Conservation (phyloP, 1,284 basidiomycete genomes). For the Sporisorium scitamineum region DNA sequence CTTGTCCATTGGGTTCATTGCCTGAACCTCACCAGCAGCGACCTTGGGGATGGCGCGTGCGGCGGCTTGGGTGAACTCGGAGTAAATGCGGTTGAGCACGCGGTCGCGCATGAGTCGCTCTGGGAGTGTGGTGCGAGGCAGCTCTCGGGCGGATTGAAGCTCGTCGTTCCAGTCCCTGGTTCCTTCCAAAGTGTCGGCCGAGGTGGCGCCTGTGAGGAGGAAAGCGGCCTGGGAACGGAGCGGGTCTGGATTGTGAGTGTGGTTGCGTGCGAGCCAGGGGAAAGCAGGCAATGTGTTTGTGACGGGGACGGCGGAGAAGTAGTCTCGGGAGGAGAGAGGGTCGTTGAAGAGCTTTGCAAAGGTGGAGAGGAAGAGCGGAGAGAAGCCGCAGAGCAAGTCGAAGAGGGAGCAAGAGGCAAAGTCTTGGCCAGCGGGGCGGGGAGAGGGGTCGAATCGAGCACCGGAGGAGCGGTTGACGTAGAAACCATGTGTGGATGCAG, state of each 20-base stretch:
- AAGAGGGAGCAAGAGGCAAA: conserved; percentile 72
- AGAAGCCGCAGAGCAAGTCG: conserved; percentile 73
- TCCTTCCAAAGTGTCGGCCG: conserved; percentile 72
- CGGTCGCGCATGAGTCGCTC: conserved; percentile 74
- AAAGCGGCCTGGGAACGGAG: conserved; percentile 74
- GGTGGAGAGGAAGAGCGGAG: conserved; percentile 64
- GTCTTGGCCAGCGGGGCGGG: conserved; percentile 51
- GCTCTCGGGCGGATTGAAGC: conserved; percentile 73
- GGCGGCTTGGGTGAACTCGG: conserved; percentile 74
- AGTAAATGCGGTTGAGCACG: conserved; percentile 73
- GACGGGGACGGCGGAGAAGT: conserved; percentile 71
- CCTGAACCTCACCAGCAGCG: conserved; percentile 72
- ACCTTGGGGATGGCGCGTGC: conserved; percentile 72
- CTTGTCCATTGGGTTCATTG: conserved; percentile 75
- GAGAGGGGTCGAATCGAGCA: conserved; percentile 62
- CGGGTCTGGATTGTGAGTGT: conserved; percentile 71
- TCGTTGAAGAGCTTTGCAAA: conserved; percentile 69
- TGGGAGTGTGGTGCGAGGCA: conserved; percentile 72
- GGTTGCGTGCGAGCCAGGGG: conserved; percentile 72
- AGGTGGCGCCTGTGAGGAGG: conserved; percentile 73
- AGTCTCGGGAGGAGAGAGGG: conserved; percentile 67
- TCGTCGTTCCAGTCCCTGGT: conserved; percentile 76
- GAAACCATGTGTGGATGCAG: conserved; percentile 73
- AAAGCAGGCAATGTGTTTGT: conserved; percentile 73
- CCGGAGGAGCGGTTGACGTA: conserved; percentile 72